Base-by-base conservation (phyloP, 83 land plant genomes). In the Larix sibirica region DNA sequence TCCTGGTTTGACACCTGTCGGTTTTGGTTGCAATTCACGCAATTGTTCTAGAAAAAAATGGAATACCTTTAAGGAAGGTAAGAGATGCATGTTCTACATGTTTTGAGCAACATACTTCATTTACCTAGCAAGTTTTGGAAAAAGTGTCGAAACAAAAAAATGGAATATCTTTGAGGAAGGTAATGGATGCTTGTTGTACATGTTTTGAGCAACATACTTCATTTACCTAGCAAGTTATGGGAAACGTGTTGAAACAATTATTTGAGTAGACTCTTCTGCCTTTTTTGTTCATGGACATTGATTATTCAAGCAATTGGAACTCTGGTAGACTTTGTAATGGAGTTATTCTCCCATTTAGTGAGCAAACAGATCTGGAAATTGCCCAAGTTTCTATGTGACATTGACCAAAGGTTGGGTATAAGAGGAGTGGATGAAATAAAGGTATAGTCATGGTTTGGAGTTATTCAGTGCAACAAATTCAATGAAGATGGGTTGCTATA, bases 51-150 rank as follows among this genome's bases (percentile, higher is more conserved):
- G 95, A 96, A 47, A 96, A 90, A 79, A 99, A 96, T 84, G 89
- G 94, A 33, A 83, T 96, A 64, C 87, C 96, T 78, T 86, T 98
- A 4, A 95, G 93, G 80, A 98, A 95, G 99, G 90, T 98, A 75
- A 98, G 83, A 71, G 99, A 95, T 90, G 97, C 96, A 70, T 98
- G 97, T 77, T 90, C 99, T 56, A 94, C 99, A 81, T 98, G 99
- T 84, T 91, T 98, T 82, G 98, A 95, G 82, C 99, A 98, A 99
- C 81, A 86, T 26, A 62, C 31, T 28, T 97, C 96, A 42, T 98
- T 98, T 85, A 96, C 98, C 26, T 95, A 96, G 81, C 97, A 96
- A 77, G 97, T 98, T 50, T 84, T 98, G 75, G 99, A 89, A 40
- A 98, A 95, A 85, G 93, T 96, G 61, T 88, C 96, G 82, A 93